Evolutionary conservation across 495 filamentous ascomycete genomes (phyloP), one percentile per base, ranked within the genome.

Genomic region (Aspergillus cavernicola): DNA sequence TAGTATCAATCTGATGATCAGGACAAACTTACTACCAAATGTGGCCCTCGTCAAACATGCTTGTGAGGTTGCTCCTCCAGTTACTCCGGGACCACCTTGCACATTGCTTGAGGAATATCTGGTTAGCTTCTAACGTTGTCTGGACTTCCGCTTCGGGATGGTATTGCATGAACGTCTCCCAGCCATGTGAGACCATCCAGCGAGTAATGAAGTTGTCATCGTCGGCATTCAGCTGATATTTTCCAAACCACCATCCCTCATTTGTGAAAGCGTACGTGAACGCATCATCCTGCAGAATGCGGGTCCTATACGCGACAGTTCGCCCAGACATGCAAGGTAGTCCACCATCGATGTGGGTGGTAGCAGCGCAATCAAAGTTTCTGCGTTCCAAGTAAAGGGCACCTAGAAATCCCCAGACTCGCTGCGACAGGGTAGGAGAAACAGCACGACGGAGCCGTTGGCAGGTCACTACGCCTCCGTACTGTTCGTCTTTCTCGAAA

Each of bases 281-380:
- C 26, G 77, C 77, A 50, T 84, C 78, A 61, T 86, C 81, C 66
- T 89, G 83, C n/a, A 95, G 76, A 45, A 95, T 92, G 50, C 83
- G 76, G 6, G 86, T 86, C 22, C 86, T 84, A 70, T 93, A 92
- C 11, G 88, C 89, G 22, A 89, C 88, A 11, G 88, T 92, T 28
- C 90, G 79, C 38, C 90, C 90, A 26, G 90, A 95, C 74, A 95
- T 85, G 70, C 89, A 93, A 23, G 89, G 90, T 18, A 91, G 81
- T 16, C 89, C 89, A 39, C 90, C 90, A 65, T 95, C 90, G 39
- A 93, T 78, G 65, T 87, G 83, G 54, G 89, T 88, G 28, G 89
- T 92, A 9, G 90, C 88, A 38, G 87, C 89, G 65, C 89, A 92
- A 67, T 95, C 90, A 63, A 92, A 95, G 64, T 92, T 93, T 39